A percentile compares a stretch with the other conserved stretches of the same genome.
Evolutionary conservation across 106 monocot species (phyloP).

Genomic region (Posidonia australis): DNA sequence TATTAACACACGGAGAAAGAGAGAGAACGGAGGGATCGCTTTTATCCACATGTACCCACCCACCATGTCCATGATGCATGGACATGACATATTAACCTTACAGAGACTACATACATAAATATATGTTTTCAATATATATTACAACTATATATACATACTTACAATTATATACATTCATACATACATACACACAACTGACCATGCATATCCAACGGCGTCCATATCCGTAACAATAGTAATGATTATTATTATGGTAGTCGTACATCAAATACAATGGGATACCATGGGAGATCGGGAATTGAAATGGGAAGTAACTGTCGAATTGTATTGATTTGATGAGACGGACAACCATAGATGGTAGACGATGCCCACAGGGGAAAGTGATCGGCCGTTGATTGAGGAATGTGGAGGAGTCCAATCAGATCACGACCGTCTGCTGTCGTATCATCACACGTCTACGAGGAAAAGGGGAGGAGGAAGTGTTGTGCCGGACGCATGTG

Average conservation of each 20-base stretch:
- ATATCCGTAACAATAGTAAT: neutral
- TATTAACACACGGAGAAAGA: neutral
- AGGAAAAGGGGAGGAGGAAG: no score
- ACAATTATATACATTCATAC: no score
- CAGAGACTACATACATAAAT: no score
- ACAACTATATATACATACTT: no score
- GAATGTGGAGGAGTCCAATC: neutral
- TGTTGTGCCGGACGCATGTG: no score
- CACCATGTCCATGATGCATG: no score
- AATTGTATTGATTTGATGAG: neutral
- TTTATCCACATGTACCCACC: no score
- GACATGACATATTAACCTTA: no score
- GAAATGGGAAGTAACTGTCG: neutral
- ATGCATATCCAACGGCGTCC: no score
- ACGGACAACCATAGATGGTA: neutral
- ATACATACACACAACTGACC: no score
- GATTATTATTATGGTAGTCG: neutral
- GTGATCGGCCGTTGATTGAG: slow-evolving; percentile 2
- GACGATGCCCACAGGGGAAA: neutral
- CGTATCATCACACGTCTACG: no score
- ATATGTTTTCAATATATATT: no score
- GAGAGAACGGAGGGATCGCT: neutral
- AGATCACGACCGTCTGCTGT: neutral
- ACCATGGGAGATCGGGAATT: neutral
- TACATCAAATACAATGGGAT: neutral